A percentile compares a stretch with the other conserved stretches of the same genome.
These are phyloP conservation scores for Aspergillus haitiensis DNA, from an alignment of 495 filamentous ascomycete species.

Conservation along the genomic window DNA sequence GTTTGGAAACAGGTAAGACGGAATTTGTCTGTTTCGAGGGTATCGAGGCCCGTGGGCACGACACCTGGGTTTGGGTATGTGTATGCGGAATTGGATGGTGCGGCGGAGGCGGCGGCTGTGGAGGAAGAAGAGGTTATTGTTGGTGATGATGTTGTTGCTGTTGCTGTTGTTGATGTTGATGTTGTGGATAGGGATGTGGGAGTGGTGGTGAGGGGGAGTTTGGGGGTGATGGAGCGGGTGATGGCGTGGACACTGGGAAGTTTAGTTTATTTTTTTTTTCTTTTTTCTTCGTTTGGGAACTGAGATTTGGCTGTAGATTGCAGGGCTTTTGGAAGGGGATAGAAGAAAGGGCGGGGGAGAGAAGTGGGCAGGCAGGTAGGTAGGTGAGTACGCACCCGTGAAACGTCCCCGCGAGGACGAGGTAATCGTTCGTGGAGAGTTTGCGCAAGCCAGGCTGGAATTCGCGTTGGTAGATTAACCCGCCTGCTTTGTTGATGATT, in stretches of 20 bases:
- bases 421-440: conserved; percentile 88
- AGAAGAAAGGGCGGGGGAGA: conserved; percentile 1
- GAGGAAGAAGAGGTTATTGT: conserved; percentile 20
- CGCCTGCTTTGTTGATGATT: conserved; percentile 97
- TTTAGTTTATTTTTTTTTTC: conserved; percentile 4
- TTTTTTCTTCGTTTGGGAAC: neutral
- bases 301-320: neutral
- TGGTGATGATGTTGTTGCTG: conserved; percentile 28
- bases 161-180: conserved; percentile 30
- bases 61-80: conserved; percentile 54
- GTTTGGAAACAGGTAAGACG: conserved; percentile 94
- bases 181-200: conserved; percentile 18
- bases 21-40: conserved; percentile 88
- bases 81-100: conserved; percentile 33
- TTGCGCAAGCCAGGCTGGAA: conserved; percentile 83
- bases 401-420: conserved; percentile 97
- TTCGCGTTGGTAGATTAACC: conserved; percentile 90
- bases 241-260: conserved; percentile 78
- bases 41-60: conserved; percentile 70
- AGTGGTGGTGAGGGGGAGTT: conserved; percentile 38
- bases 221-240: conserved; percentile 73
- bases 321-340: neutral
- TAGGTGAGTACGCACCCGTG: conserved; percentile 63
- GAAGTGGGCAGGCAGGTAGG: neutral
- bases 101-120: conserved; percentile 21